Percentiles rank a stretch among this genome's conserved stretches.
These are phyloP conservation scores for Boletus sp. DNA, from an alignment of 1,284 basidiomycete species.

Conservation along the genomic window DNA sequence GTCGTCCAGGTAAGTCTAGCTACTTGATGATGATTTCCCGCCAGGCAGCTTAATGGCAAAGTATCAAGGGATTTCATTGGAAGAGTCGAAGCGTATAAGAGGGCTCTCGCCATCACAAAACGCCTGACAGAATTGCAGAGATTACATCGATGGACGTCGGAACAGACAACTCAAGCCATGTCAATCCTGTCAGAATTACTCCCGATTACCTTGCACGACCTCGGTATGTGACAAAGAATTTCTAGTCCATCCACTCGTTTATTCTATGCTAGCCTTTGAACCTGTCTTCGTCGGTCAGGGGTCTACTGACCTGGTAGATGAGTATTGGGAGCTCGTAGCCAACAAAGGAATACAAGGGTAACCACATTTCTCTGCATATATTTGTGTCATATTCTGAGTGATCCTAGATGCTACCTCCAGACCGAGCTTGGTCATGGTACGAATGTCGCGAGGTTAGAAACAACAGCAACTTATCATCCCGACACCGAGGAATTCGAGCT, in stretches of 20 bases:
- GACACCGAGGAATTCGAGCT: constrained; percentile 73
- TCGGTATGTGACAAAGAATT: constrained; percentile 42
- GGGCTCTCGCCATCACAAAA: constrained; percentile 43
- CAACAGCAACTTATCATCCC: constrained; percentile 73
- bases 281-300: constrained; percentile 66
- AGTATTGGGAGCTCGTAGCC: constrained; percentile 49
- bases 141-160: constrained; percentile 49
- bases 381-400: background rate
- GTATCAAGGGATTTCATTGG: constrained; percentile 26
- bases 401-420: constrained; percentile 59
- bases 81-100: constrained; percentile 24
- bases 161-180: constrained; percentile 46
- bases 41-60: background rate
- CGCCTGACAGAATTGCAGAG: constrained; percentile 58
- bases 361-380: background rate
- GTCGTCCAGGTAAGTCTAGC: constrained; percentile 43
- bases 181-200: constrained; percentile 50
- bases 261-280: constrained; percentile 51
- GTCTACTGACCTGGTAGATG: constrained; percentile 46
- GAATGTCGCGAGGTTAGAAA: constrained; percentile 70
- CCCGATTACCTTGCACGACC: constrained; percentile 53
- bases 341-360: constrained; percentile 62
- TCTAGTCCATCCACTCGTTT: background rate
- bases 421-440: constrained; percentile 79
- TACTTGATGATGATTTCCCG: too few species aligned